Evolutionary conservation across 768 basidiomycete genomes (phyloP), one percentile per base, ranked within the genome.

Genomic region (Brasilioporus rufonigricans): DNA sequence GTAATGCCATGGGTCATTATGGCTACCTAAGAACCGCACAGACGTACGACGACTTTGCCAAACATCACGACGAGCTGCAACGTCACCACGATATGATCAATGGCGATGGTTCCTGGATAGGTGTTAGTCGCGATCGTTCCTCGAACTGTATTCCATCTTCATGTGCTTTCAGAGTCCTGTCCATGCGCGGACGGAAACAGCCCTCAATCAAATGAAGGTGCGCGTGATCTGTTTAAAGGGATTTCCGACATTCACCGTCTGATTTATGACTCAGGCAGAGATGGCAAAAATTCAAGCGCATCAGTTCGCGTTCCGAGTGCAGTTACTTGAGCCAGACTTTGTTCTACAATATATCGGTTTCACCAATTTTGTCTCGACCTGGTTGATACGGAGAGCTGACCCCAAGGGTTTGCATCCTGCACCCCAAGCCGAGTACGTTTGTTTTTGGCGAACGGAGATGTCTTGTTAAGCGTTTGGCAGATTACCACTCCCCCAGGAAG

Each of bases 341-440:
- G 78, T 89, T 38, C 83, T 87, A 65, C 81, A 86, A 53, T 87
- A 82, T 23, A 84, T 93, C 43, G 83, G 82, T 18, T 98, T 95
- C 72, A 85, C 84, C n/a, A 88, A 82, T 61, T 95, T 98, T 72
- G 78, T 93, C 36, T 94, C 94, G 51, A 89, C 90, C 0, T 99
- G 96, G 96, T 75, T 99, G 43, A 89, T 98, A 52, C 83, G 95
- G 14, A 82, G 89, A 57, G 93, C 87, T 29, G 96, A 98, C 58
- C 91, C 94, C 2, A 79, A 73, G 53, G 85, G 85, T 61, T 67
- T 74, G 26, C 92, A 98, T 65, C 97, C 97, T 0, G 80, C 76
- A 44, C 80, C 83, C 5, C 64, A 69, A 14, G 81, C 85, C 39
- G 76, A 80, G 94, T 96, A 57, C 29, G 89, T 78, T 24, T 24